Evolutionary conservation across 208 protist genomes (phyloP), one percentile per base, ranked within the genome.

Genomic region (Trypanosoma rangeli): DNA sequence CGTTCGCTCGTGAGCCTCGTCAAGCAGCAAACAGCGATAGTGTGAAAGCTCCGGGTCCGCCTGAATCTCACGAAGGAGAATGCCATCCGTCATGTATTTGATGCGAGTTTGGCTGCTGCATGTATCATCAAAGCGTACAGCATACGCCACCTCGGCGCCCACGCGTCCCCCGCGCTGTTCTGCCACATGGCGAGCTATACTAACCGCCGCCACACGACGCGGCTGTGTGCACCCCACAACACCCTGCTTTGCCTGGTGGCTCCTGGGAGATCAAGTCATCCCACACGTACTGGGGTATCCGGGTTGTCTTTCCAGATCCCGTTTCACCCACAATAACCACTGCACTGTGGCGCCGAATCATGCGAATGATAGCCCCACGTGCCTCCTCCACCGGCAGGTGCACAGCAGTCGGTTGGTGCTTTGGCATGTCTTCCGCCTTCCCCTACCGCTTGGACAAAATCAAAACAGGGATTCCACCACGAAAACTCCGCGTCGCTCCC

Each of bases 1-100:
- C 5, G 98, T 99, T 44, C 98, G 86, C 86, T 99, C 98, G 87
- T 99, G 98, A 16, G 98, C 98, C 87, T 99, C 99, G 85, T 99
- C 99, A n/a, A 99, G 90, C 63, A 99, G 99, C 37, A 99, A 94
- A 60, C 97, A 95, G 52, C 87, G 86, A 78, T 99, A 99, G 53
- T 94, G 78, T 35, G 53, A 53, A 37, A 99, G 74, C n/a, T 85
- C 67, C 12, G 94, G 86, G 78, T 99, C 96, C 0, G 85, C 60
- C 68, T 98, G 90, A 31, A 98, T 94, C 74, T 99, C 97, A 48
- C 98, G 93, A 4, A 99, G 78, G 16, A 99, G 77, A 87, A 99
- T 98, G 79, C 97, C 97, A 67, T 99, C 97, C 8, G 98, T 99
- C 56, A 99, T 79, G 70, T 95, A 99, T 63, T 98, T 98, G n/a